A percentile compares a stretch with the other conserved stretches of the same genome.
Conservation (phyloP, 192 early-diverging fungal genomes). For the Coemansia sp. region DNA sequence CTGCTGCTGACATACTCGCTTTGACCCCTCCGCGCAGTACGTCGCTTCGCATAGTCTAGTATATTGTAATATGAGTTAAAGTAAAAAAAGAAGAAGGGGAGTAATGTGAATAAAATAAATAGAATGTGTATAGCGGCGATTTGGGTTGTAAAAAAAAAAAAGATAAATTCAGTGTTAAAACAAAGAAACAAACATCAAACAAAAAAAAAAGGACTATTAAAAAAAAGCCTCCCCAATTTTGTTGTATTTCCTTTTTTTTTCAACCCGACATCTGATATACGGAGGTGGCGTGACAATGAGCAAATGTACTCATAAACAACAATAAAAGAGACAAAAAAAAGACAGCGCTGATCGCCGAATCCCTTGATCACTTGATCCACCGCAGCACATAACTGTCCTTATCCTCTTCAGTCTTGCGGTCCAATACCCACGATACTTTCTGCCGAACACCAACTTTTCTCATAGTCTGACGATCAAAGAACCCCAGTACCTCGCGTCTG, state of each 20-base stretch:
- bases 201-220: background rate
- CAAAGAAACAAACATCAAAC: background rate
- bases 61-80: background rate
- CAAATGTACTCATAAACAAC: background rate
- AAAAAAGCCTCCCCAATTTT: too few relatives aligned
- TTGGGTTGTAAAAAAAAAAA: background rate
- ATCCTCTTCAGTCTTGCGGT: conserved; percentile 42
- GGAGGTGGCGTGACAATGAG: too few relatives aligned
- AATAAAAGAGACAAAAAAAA: too few relatives aligned
- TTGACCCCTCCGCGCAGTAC: background rate
- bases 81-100: background rate
- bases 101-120: conserved; percentile 1
- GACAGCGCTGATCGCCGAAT: too few relatives aligned
- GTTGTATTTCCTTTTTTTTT: background rate
- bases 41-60: background rate
- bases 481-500: conserved; percentile 58
- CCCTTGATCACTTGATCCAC: conserved; percentile 14
- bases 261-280: background rate
- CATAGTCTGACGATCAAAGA: conserved; percentile 59
- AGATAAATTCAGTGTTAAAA: background rate
- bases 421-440: conserved; percentile 66
- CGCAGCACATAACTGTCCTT: conserved; percentile 13
- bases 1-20: background rate
- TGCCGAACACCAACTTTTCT: conserved; percentile 69
- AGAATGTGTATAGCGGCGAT: too few relatives aligned